These are phyloP conservation scores for Pulveroboletus sp. DNA, from an alignment of 768 basidiomycete genomes.

Conservation along the genomic window DNA sequence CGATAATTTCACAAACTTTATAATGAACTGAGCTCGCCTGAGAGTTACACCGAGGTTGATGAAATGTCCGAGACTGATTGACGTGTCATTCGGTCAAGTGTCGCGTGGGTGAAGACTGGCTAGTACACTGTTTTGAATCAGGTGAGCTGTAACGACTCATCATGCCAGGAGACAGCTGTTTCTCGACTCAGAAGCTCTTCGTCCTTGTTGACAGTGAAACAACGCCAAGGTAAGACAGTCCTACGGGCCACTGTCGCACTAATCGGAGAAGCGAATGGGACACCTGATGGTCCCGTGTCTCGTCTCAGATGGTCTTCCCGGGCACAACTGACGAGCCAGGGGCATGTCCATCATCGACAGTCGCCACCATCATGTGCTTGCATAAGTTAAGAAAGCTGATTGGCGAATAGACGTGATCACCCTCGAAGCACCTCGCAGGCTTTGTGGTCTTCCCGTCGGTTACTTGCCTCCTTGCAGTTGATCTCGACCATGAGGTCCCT, in stretches of 20 bases:
- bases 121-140: no score
- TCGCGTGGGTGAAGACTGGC: no score
- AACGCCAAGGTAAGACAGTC: no score
- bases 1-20: not conserved
- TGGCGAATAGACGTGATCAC: not conserved
- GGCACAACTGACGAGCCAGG: no score
- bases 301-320: not conserved
- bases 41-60: not conserved
- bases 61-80: not conserved
- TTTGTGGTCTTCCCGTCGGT: not conserved
- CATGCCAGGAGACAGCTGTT: not conserved
- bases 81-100: no score
- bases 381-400: not conserved
- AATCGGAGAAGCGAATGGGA: not conserved
- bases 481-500: not conserved
- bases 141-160: not conserved
- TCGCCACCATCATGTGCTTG: not conserved
- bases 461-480: no score
- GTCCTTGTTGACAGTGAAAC: not conserved
- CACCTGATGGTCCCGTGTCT: not conserved
- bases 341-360: no score
- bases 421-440: not conserved
- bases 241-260: no score
- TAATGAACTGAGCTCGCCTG: not conserved
- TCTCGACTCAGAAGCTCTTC: no score